A percentile compares a stretch with the other conserved stretches of the same genome.
These are phyloP conservation scores for Zygoascus bituminiphila DNA, from an alignment of 805 yeast species.

Conservation along the genomic window DNA sequence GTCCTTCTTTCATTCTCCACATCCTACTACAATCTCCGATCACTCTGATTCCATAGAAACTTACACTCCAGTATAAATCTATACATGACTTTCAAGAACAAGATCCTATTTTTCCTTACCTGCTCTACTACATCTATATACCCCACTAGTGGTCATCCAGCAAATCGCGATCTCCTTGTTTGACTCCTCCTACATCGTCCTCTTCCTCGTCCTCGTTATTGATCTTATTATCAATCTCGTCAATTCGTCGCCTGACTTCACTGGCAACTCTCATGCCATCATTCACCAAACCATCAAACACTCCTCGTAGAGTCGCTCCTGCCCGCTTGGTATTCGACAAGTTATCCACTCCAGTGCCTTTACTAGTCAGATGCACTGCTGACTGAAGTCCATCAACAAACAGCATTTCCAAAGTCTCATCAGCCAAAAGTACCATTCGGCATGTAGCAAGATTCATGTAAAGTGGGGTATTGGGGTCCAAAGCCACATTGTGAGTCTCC, in stretches of 20 bases:
- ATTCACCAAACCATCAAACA: slow-evolving; percentile 84
- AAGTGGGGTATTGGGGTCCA: slow-evolving; percentile 73
- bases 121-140: not conserved
- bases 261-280: slow-evolving; percentile 90
- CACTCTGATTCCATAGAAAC: too few species aligned
- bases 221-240: slow-evolving; percentile 32
- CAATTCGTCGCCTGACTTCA: slow-evolving; percentile 83
- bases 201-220: slow-evolving; percentile 27
- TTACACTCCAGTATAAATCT: too few species aligned
- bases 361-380: slow-evolving; percentile 49
- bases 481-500: slow-evolving; percentile 61
- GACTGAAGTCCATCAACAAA: slow-evolving; percentile 60
- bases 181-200: slow-evolving; percentile 22
- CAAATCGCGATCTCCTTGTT: slow-evolving; percentile 28
- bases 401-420: slow-evolving; percentile 82
- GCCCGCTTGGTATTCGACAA: slow-evolving; percentile 3
- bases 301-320: slow-evolving; percentile 52
- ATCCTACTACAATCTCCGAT: too few species aligned
- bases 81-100: not conserved
- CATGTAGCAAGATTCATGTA: slow-evolving; percentile 76
- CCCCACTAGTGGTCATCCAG: slow-evolving; percentile 19
- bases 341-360: slow-evolving; percentile 32
- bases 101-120: not conserved
- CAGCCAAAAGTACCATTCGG: slow-evolving; percentile 90
- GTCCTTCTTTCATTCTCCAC: too few species aligned